A percentile compares a stretch with the other conserved stretches of the same genome.
These are phyloP conservation scores for Camellia granthamiana DNA, from an alignment of 148 eudicot species.

Conservation along the genomic window DNA sequence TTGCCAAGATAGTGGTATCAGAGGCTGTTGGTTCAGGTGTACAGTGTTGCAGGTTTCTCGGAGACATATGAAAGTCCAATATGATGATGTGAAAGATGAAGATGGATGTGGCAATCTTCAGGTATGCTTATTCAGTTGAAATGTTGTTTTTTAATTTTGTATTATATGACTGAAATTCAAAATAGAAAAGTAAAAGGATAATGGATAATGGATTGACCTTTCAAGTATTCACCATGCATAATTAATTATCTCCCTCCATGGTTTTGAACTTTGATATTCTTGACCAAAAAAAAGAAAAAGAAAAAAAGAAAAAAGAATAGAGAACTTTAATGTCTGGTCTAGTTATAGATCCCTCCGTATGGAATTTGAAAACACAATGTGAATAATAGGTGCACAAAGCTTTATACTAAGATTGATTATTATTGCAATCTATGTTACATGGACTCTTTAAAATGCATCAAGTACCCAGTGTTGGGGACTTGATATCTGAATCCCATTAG, in stretches of 20 bases:
- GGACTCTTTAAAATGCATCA: too few species aligned
- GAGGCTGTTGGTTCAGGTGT: slow-evolving; percentile 99
- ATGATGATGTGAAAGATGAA: slow-evolving; percentile 79
- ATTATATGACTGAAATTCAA: background rate
- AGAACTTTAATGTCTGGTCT: background rate
- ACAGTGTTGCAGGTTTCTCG: slow-evolving; percentile 58
- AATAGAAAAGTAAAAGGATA: background rate
- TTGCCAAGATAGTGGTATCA: slow-evolving; percentile 90
- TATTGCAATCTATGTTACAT: background rate
- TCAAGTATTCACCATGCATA: background rate
- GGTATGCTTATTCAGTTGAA: slow-evolving; percentile 39
- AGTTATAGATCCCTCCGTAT: background rate
- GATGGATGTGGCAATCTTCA: slow-evolving; percentile 72
- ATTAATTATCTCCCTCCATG: background rate
- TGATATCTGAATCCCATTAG: too few species aligned
- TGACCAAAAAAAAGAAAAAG: too few species aligned
- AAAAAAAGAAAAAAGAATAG: background rate
- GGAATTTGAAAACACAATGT: background rate
- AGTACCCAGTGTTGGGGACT: too few species aligned
- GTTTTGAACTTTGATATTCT: background rate
- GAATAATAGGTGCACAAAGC: background rate
- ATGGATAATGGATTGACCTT: background rate
- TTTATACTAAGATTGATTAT: background rate
- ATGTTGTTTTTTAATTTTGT: background rate
- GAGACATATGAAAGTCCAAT: slow-evolving; percentile 65